Evolutionary conservation across 768 basidiomycete species (phyloP).

Genomic region (Cystobasidium onofrii): DNA sequence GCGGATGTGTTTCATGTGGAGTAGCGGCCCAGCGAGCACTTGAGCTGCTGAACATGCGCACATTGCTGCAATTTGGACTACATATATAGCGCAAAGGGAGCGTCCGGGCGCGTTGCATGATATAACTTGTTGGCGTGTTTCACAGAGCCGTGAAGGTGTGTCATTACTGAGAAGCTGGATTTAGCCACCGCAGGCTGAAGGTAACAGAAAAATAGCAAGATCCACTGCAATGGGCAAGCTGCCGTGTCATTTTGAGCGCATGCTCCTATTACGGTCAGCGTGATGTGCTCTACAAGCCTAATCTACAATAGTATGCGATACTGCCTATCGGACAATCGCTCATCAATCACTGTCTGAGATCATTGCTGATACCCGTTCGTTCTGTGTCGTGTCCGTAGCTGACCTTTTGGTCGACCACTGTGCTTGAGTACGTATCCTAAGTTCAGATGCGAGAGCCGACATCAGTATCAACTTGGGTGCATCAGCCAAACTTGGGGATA

Average conservation of each 20-base stretch:
- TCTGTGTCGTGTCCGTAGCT: conserved; percentile 20
- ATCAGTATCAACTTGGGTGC: no score
- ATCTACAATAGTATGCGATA: not conserved
- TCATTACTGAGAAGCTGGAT: not conserved
- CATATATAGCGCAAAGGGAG: not conserved
- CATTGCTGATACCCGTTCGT: conserved; percentile 15
- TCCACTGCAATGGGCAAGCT: not conserved
- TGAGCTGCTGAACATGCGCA: not conserved
- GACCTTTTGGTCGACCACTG: not conserved
- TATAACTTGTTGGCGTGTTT: not conserved
- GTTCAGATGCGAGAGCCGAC: no score
- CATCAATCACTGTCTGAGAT: not conserved
- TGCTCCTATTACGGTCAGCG: not conserved
- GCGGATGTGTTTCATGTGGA: not conserved
- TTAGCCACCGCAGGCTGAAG: no score
- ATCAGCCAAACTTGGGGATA: not conserved
- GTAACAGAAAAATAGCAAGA: no score
- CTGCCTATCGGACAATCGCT: not conserved
- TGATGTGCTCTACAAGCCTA: not conserved
- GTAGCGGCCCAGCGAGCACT: not conserved
- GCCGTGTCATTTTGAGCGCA: not conserved
- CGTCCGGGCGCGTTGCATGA: not conserved
- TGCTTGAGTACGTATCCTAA: conserved; percentile 20
- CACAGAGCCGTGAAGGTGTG: not conserved
- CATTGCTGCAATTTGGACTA: not conserved